Evolutionary conservation across 139 green algal species (phyloP).

Genomic region (Haematococcus lacustris): DNA sequence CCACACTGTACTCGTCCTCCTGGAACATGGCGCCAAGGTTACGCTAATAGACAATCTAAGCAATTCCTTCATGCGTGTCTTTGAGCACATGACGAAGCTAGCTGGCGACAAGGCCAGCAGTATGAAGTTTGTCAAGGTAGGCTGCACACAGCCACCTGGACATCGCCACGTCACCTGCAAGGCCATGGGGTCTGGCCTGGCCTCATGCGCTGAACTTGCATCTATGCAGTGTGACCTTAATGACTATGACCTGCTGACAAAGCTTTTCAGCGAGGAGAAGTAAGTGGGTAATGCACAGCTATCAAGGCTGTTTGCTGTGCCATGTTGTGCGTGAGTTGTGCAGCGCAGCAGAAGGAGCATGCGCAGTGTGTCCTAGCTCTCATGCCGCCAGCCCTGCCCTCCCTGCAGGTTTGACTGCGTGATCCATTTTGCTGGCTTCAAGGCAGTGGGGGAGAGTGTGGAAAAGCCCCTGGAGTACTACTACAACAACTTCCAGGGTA

Average conservation of each 20-base stretch:
- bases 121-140: slow-evolving; percentile 78
- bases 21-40: slow-evolving; percentile 75
- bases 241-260: slow-evolving; percentile 23
- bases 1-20: slow-evolving; percentile 81
- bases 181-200: too few relatives aligned
- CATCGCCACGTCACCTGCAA: too few relatives aligned
- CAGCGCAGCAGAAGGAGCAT: too few relatives aligned
- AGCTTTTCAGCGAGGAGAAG: slow-evolving; percentile 36
- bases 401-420: slow-evolving; percentile 69
- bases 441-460: slow-evolving; percentile 90
- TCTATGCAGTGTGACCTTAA: slow-evolving; percentile 44
- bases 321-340: too few relatives aligned
- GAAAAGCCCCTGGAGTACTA: slow-evolving; percentile 93
- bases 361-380: too few relatives aligned
- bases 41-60: slow-evolving; percentile 88
- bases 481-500: slow-evolving; percentile 92
- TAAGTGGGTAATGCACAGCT: too few relatives aligned
- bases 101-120: slow-evolving; percentile 63
- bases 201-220: too few relatives aligned
- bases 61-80: slow-evolving; percentile 77
- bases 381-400: not conserved
- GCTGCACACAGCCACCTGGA: not conserved
- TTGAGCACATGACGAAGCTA: slow-evolving; percentile 80
- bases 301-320: too few relatives aligned
- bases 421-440: slow-evolving; percentile 94